phyloP scores from a whole-genome alignment of 768 basidiomycete genomes.

The Mycena floridula region DNA sequence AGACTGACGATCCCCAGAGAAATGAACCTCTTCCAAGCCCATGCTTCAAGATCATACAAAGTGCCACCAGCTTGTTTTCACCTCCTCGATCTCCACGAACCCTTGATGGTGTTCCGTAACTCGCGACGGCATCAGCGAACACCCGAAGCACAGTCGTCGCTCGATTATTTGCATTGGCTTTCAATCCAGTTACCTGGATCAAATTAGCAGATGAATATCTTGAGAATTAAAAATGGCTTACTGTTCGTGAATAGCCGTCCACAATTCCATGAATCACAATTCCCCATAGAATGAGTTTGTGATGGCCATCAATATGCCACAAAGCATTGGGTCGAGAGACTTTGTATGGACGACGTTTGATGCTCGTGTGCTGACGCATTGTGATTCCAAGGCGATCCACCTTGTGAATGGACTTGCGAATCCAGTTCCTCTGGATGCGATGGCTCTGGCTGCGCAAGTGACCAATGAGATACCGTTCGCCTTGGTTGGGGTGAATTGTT shows the following conservation, averaged over 20 bases:
- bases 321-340: background rate
- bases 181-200: background rate
- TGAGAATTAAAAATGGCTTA: background rate
- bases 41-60: background rate
- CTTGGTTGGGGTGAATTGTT: constrained; percentile 9
- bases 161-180: background rate
- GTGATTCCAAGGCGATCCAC: constrained; percentile 7
- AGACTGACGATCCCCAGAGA: constrained; percentile 5
- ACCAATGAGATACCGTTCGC: constrained; percentile 9
- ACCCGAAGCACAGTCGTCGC: background rate
- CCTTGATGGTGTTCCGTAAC: background rate
- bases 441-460: constrained; percentile 10
- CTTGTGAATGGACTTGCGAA: constrained; percentile 5
- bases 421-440: constrained; percentile 8
- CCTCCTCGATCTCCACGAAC: background rate
- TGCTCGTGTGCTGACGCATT: background rate
- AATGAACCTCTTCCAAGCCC: constrained; percentile 2
- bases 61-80: background rate
- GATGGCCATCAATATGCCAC: background rate
- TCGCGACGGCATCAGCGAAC: background rate
- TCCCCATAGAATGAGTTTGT: background rate
- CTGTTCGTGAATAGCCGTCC: background rate
- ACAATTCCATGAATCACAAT: background rate
- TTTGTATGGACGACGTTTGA: background rate
- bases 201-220: background rate